Evolutionary conservation across 164 flowering plant species (phyloP).

Genomic region (Paratinospora sagittata): DNA sequence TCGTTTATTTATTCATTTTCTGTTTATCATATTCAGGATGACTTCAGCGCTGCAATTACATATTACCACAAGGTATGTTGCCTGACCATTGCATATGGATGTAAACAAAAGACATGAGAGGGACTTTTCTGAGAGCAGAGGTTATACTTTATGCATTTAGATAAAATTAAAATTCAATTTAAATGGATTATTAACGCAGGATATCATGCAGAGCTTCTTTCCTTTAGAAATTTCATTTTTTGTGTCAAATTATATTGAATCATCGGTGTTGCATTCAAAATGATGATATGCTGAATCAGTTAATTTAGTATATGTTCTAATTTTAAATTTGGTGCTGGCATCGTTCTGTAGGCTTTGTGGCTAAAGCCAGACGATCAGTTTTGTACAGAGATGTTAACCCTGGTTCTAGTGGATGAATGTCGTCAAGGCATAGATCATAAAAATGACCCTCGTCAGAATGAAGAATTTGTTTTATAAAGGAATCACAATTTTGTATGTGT

Average conservation of each 20-base stretch:
- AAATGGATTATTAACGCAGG: not conserved
- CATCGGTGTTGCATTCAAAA: not conserved
- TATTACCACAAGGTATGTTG: slow-evolving; percentile 83
- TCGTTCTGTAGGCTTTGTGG: slow-evolving; percentile 65
- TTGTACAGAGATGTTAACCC: slow-evolving; percentile 89
- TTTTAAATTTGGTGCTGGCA: not conserved
- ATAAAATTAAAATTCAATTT: not conserved
- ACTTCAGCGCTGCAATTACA: slow-evolving; percentile 62
- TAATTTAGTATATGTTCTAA: no score
- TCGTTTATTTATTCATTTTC: not conserved
- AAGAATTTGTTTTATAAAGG: slow-evolving; percentile 8
- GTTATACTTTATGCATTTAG: not conserved
- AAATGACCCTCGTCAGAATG: slow-evolving; percentile 17
- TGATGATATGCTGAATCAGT: no score
- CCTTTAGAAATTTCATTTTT: not conserved
- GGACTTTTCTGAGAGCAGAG: no score
- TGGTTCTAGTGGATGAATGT: slow-evolving; percentile 74
- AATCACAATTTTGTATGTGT: not conserved
- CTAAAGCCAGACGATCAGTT: slow-evolving; percentile 84
- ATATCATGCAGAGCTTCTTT: not conserved
- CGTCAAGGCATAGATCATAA: slow-evolving; percentile 29
- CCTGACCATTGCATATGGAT: not conserved
- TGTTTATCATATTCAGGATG: slow-evolving; percentile 41
- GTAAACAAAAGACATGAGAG: not conserved
- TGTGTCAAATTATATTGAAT: not conserved